phyloP scores from a whole-genome alignment of 2,329 filamentous ascomycete species.

The Nectriaceae sp. region DNA sequence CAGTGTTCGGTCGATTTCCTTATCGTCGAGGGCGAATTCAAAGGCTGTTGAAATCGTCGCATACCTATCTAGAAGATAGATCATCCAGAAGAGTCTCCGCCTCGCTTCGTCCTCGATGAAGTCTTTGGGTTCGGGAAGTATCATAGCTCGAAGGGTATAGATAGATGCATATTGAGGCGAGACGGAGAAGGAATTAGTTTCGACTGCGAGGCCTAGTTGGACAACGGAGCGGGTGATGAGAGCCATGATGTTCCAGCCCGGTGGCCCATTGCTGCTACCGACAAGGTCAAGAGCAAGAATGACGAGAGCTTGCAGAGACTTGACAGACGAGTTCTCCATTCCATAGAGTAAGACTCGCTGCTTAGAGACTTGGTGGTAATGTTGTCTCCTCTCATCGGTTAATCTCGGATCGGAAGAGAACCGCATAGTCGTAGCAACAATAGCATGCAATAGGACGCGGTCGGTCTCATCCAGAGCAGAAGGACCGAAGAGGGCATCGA shows the following conservation, averaged over 20 bases:
- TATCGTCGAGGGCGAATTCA: constrained; percentile 86
- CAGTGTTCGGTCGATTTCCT: constrained; percentile 83
- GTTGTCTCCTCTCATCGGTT: constrained; percentile 69
- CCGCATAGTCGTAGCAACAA: constrained; percentile 83
- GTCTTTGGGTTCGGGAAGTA: constrained; percentile 78
- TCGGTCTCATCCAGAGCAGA: constrained; percentile 78
- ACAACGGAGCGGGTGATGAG: constrained; percentile 87
- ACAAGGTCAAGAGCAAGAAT: constrained; percentile 84
- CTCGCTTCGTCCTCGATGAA: constrained; percentile 90
- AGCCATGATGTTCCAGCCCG: constrained; percentile 89
- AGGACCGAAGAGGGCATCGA: constrained; percentile 80
- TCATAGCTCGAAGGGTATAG: constrained; percentile 83
- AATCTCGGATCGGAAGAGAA: constrained; percentile 79
- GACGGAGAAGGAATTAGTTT: constrained; percentile 76
- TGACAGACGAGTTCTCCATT: constrained; percentile 86
- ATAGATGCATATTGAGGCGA: constrained; percentile 82
- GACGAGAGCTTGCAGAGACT: constrained; percentile 82
- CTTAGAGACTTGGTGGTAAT: constrained; percentile 81
- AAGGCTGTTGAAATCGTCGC: constrained; percentile 90
- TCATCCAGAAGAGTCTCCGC: constrained; percentile 88
- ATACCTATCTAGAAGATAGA: constrained; percentile 87
- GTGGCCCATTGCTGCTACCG: constrained; percentile 85
- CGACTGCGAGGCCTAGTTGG: constrained; percentile 82
- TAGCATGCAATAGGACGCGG: constrained; percentile 80
- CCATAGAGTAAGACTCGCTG: constrained; percentile 85